Percentiles rank a stretch among this genome's conserved stretches.
Evolutionary conservation across 495 filamentous ascomycete species (phyloP).

Genomic region (Penicillium flavigenum): DNA sequence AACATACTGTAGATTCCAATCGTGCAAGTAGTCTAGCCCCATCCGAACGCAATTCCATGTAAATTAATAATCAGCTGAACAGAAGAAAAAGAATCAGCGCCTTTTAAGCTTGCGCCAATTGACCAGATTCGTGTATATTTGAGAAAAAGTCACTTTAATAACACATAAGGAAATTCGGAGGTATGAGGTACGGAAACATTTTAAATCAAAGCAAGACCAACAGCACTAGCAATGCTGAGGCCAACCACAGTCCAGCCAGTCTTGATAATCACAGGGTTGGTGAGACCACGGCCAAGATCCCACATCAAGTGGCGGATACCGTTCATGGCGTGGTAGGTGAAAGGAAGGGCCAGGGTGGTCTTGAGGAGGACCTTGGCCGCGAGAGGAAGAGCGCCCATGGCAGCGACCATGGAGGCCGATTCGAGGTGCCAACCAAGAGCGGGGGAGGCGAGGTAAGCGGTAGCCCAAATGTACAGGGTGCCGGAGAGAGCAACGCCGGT

Average conservation of each 20-base stretch:
- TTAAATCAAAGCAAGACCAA: constrained; percentile 59
- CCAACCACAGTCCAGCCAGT: constrained; percentile 76
- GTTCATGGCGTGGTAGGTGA: constrained; percentile 83
- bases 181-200: constrained; percentile 25
- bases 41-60: background rate
- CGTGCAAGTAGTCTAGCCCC: background rate
- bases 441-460: constrained; percentile 81
- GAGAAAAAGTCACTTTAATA: constrained; percentile 40
- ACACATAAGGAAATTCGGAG: constrained; percentile 37
- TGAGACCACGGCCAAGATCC: constrained; percentile 72
- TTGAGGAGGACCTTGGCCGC: constrained; percentile 72
- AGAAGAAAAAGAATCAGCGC: constrained; percentile 25
- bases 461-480: constrained; percentile 76
- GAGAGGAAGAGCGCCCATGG: constrained; percentile 70
- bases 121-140: constrained; percentile 29
- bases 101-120: constrained; percentile 26
- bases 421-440: constrained; percentile 83
- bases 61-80: constrained; percentile 3
- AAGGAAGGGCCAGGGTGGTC: constrained; percentile 70
- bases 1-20: background rate
- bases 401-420: constrained; percentile 71
- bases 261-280: constrained; percentile 67
- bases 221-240: constrained; percentile 59
- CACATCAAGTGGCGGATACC: constrained; percentile 87
- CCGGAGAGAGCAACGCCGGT: constrained; percentile 72